Percentiles rank a stretch among this genome's conserved stretches.
Evolutionary conservation across 2,329 filamentous ascomycete species (phyloP).

Genomic region (Dothistroma septosporum): DNA sequence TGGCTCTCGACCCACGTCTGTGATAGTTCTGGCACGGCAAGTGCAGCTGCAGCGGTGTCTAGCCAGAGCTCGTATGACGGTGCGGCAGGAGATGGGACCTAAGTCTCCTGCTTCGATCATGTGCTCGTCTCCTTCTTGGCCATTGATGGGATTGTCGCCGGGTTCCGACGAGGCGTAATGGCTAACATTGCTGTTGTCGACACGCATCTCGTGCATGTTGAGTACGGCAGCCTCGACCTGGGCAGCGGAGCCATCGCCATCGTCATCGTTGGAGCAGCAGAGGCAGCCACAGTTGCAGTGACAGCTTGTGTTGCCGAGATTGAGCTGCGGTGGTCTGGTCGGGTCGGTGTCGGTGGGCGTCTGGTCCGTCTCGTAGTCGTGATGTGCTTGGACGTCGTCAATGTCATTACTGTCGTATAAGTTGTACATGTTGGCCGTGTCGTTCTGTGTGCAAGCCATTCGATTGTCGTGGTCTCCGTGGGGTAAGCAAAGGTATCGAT

Average conservation of each 20-base stretch:
- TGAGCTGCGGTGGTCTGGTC: conserved; percentile 6
- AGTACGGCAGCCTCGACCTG: not conserved
- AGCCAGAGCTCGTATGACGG: not conserved
- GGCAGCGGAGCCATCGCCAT: not conserved
- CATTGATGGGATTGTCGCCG: not conserved
- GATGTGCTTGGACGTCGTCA: not conserved
- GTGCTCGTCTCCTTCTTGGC: conserved; percentile 7
- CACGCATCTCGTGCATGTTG: too few species aligned
- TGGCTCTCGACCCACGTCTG: not conserved
- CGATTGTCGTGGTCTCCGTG: not conserved
- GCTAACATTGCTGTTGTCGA: not conserved
- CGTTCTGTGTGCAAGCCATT: not conserved
- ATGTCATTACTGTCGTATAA: not conserved
- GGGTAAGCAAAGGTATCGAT: not conserved
- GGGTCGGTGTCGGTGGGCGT: not conserved
- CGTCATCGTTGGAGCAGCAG: not conserved
- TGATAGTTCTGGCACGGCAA: not conserved
- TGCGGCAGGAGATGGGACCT: not conserved
- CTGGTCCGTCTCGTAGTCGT: not conserved
- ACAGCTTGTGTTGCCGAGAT: conserved; percentile 6
- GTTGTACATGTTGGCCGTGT: not conserved
- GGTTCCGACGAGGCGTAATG: not conserved
- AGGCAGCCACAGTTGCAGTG: conserved; percentile 8
- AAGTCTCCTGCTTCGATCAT: conserved; percentile 13
- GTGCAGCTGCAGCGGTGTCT: conserved; percentile 3